Base-by-base conservation (phyloP, 2,329 filamentous ascomycete species). In the Cladophialophora psammophila region DNA sequence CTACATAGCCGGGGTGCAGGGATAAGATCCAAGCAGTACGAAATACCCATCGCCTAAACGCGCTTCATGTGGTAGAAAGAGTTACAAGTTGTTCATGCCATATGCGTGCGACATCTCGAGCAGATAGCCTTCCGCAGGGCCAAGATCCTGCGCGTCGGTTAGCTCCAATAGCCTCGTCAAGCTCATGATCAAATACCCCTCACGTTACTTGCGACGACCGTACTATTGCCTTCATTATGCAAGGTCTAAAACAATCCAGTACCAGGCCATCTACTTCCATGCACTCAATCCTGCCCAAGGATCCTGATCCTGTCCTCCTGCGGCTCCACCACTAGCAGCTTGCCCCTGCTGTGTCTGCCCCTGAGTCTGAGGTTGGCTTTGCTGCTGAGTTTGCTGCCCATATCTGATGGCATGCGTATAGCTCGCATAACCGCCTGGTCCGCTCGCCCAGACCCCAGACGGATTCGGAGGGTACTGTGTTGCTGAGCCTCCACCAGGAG, bases 271-370 rank as follows among this genome's bases (percentile, higher is more conserved):
- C 76, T 70, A 91, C 76, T 90, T 90, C 89, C 89, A 91, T 54
- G 85, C 86, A 79, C 85, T 90, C 72, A 92, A 77, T 4, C 89
- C 90, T 15, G 89, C 88, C 89, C 89, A 92, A 7, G 89, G 90
- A 81, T 92, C 72, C 34, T 15, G 88, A 68, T 74, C 57, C 50
- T 56, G 69, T 56, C 34, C 63, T 12, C 20, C 63, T 8, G 32
- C 48, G 18, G 20, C 36, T 40, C 42, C 59, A 15, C 32, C 40
- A 50, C 45, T 26, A 45, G 60, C 59, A 57, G 20, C 50, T 57
- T 69, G 66, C 26, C 53, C 56, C 36, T 65, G 67, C 40, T 64
- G 67, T 15, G 52, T 48, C 50, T 60, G 67, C 20, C 45, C 59
- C 13, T 34, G 56, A 54, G 32, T 69, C n/a, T 59, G 66, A 26